Evolutionary conservation across 345 rosid species (phyloP).

Genomic region (Melaleuca alternifolia): DNA sequence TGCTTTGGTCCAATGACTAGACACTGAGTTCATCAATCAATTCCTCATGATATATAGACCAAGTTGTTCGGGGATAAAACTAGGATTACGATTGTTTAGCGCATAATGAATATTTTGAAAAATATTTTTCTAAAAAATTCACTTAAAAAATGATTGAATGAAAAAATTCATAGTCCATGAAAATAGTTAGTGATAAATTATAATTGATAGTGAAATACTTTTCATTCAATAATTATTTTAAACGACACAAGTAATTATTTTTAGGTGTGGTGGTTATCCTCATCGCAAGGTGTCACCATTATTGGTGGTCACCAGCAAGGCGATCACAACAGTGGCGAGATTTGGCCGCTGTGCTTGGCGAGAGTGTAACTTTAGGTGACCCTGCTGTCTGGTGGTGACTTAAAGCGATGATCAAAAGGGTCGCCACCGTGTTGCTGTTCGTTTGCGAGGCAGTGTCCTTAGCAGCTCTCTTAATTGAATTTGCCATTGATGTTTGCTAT

Average conservation of each 20-base stretch:
- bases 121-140: no score
- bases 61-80: neutral
- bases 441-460: neutral
- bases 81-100: neutral
- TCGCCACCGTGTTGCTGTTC: neutral
- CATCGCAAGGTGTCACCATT: neutral
- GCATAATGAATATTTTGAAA: no score
- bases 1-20: neutral
- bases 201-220: no score
- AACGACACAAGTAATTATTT: no score
- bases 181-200: no score
- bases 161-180: no score
- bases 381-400: neutral
- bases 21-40: neutral
- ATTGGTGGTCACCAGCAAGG: no score
- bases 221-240: no score
- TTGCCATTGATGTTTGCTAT: neutral
- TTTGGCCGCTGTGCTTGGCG: neutral
- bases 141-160: no score
- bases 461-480: neutral
- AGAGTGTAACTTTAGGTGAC: neutral
- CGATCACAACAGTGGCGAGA: neutral
- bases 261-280: neutral
- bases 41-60: neutral
- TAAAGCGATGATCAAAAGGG: neutral